Conservation (phyloP, 1,139 yeast genomes). For the Eremothecium coryli region DNA sequence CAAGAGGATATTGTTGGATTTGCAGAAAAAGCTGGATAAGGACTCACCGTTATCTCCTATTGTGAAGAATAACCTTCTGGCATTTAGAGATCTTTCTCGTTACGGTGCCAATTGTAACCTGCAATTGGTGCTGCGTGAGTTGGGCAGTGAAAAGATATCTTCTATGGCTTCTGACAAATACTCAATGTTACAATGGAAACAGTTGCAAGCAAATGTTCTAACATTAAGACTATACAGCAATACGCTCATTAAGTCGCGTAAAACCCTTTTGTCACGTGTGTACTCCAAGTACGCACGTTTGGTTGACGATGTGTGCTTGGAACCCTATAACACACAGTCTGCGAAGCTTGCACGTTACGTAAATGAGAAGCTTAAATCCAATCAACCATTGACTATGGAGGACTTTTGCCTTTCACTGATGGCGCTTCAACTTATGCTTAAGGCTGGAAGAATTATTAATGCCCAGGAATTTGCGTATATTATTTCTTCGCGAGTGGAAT, state of each 20-base stretch:
- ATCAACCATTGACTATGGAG: too few relatives aligned
- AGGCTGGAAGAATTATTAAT: too few relatives aligned
- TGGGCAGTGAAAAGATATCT: slow-evolving; percentile 23
- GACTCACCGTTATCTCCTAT: slow-evolving; percentile 24
- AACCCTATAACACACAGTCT: slow-evolving; percentile 26
- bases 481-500: too few relatives aligned
- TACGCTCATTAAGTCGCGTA: slow-evolving; percentile 13
- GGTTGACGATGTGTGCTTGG: slow-evolving; percentile 22
- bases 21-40: slow-evolving; percentile 22
- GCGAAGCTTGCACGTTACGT: slow-evolving; percentile 21
- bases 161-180: slow-evolving; percentile 18
- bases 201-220: slow-evolving; percentile 16
- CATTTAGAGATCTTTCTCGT: slow-evolving; percentile 23
- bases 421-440: too few relatives aligned
- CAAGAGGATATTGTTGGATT: slow-evolving; percentile 31
- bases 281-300: slow-evolving; percentile 18
- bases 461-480: too few relatives aligned
- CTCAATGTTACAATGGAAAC: slow-evolving; percentile 23
- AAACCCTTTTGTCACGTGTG: slow-evolving; percentile 17
- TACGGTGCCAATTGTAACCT: slow-evolving; percentile 19
- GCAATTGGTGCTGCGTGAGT: slow-evolving; percentile 28
- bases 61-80: slow-evolving; percentile 27
- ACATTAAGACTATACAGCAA: slow-evolving; percentile 24
- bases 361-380: too few relatives aligned
- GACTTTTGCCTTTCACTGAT: too few relatives aligned